A percentile compares a stretch with the other conserved stretches of the same genome.
Evolutionary conservation across 345 rosid genomes (phyloP).

Genomic region (Linum usitatissimum): DNA sequence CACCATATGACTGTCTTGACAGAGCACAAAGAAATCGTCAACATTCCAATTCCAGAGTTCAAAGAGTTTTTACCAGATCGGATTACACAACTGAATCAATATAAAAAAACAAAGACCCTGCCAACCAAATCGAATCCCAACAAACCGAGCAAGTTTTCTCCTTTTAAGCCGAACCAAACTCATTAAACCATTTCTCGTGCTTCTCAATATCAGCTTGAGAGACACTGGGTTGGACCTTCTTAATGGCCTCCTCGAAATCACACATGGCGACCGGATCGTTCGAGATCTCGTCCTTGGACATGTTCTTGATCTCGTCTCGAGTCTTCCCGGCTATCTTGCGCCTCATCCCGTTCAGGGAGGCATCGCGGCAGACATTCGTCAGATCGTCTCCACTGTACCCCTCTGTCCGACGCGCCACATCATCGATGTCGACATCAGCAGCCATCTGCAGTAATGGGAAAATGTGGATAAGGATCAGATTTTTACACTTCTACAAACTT

Average conservation of each 20-base stretch:
- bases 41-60: no score
- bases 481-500: no score
- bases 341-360: constrained; percentile 98
- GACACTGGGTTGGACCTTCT: constrained; percentile 91
- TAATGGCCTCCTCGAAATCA: constrained; percentile 94
- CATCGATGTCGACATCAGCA: constrained; percentile 75
- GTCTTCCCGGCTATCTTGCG: constrained; percentile 99
- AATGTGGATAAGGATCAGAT: not conserved
- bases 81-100: no score
- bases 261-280: constrained; percentile 98
- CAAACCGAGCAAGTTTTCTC: no score
- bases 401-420: constrained; percentile 77
- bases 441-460: constrained; percentile 46
- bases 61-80: no score
- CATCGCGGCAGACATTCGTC: constrained; percentile 93
- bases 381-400: constrained; percentile 99
- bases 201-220: constrained; percentile 83
- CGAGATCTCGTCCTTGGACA: constrained; percentile 96
- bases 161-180: constrained; percentile 80
- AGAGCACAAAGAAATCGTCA: no score
- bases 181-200: constrained; percentile 94
- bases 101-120: no score
- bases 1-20: no score
- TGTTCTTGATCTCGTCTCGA: constrained; percentile 94
- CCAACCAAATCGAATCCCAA: no score